Evolutionary conservation across 306 rosid genomes (phyloP), one percentile per base, ranked within the genome.

Genomic region (Canavalia gladiata): DNA sequence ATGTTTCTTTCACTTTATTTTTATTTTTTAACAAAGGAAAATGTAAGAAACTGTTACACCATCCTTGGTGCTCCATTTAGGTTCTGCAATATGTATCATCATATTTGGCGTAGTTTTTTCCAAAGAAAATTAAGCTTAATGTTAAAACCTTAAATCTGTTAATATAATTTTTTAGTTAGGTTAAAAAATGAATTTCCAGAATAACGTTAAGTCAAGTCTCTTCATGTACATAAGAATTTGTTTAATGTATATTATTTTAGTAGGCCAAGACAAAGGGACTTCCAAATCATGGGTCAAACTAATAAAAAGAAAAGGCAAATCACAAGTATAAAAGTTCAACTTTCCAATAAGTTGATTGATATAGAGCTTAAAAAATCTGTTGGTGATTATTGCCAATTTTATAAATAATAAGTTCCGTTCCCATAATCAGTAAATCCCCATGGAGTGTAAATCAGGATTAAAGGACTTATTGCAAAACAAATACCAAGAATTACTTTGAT

Each of bases 391-490:
- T 8, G 7, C 60, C 7, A 50, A 33, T 34, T 72, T 34, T 7
- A 72, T 10, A 35, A 54, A 73, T 5, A 41, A 55, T 5, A 28
- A 18, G 18, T 4, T 10, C 13, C 7, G 31, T 60, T 46, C 10
- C 35, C 60, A 46, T 54, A 30, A 42, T 55, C 71, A 75, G 68
- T 11, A 55, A 11, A 43, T 29, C 11, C 1, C 79, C 68, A 56
- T 11, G 10, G 68, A 5, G 57, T 76, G 51, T 7, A 25, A 50
- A 47, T 47, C 10, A 43, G 51, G 10, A 13, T 63, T 30, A 73
- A 81, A 63, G 8, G 59, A 31, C 57, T 74, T 33, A 45, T 9
- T 75, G 54, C 46, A 67, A 33, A 73, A 66, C 29, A 49, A 78
- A 78, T 66, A 75, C 45, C 7, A 67, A 73, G 59, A 73, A 49